Evolutionary conservation across 495 filamentous ascomycete species (phyloP).

Genomic region (Margaritispora aquatica): DNA sequence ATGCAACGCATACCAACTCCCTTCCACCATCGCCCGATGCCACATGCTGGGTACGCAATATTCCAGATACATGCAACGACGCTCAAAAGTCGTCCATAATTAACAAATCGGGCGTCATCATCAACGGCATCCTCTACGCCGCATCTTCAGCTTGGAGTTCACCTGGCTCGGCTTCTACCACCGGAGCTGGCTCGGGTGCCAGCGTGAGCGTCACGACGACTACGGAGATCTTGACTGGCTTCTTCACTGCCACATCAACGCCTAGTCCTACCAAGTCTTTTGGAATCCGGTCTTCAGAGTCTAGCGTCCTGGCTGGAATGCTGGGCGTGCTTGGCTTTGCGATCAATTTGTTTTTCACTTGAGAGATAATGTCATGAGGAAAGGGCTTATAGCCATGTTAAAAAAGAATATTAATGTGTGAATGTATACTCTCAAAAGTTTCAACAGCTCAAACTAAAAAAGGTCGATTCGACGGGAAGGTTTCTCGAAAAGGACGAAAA

Average conservation of each 20-base stretch:
- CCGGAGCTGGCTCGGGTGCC: constrained; percentile 4
- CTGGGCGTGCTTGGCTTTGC: not conserved
- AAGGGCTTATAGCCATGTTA: not conserved
- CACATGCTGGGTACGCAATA: constrained; percentile 52
- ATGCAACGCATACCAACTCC: constrained; percentile 38
- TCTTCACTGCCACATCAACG: constrained; percentile 31
- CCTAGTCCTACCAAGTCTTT: constrained; percentile 24
- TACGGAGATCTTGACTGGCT: constrained; percentile 25
- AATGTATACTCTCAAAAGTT: not conserved
- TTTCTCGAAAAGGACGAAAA: too few species aligned
- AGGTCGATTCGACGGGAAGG: not conserved
- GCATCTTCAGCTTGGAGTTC: constrained; percentile 19
- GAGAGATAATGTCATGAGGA: too few species aligned
- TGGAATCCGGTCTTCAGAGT: constrained; percentile 1
- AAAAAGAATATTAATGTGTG: not conserved
- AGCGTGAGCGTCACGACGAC: constrained; percentile 23
- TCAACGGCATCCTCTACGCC: constrained; percentile 47
- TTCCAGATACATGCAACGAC: constrained; percentile 41
- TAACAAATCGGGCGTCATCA: constrained; percentile 35
- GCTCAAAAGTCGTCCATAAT: constrained; percentile 40
- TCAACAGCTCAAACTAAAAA: not conserved
- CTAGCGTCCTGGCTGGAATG: not conserved
- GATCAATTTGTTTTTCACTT: not conserved
- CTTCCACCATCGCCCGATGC: constrained; percentile 34
- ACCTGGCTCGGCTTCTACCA: constrained; percentile 4